Conservation (phyloP, 2,329 filamentous ascomycete species). For the Pseudophaeomoniella oleicola region DNA sequence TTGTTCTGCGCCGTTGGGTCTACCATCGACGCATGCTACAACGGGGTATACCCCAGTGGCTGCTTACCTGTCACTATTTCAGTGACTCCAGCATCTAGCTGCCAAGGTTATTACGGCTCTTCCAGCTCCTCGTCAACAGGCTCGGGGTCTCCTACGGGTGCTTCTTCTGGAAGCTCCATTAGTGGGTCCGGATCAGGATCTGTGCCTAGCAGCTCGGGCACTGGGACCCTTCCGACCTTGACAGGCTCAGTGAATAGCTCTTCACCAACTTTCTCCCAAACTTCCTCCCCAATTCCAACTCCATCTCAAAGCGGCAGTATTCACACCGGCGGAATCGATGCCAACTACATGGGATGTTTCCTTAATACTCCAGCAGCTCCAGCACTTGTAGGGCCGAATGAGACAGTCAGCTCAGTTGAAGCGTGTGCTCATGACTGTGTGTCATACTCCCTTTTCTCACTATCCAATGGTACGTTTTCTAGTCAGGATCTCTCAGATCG, state of each 20-base stretch:
- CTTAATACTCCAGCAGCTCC: background rate
- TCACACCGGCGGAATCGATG: background rate
- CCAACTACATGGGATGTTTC: background rate
- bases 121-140: background rate
- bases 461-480: background rate
- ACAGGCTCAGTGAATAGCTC: background rate
- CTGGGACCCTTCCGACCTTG: background rate
- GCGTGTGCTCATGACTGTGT: background rate
- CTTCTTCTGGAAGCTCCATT: no score
- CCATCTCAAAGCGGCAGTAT: background rate
- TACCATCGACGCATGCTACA: slow-evolving; percentile 5
- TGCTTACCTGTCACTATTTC: slow-evolving; percentile 4
- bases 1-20: slow-evolving; percentile 7
- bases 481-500: no score
- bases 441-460: background rate
- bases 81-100: slow-evolving; percentile 3
- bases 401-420: background rate
- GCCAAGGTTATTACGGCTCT: background rate
- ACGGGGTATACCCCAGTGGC: slow-evolving; percentile 5
- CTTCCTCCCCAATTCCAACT: background rate
- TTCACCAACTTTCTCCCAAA: background rate
- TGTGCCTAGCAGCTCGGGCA: background rate
- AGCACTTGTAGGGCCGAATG: background rate
- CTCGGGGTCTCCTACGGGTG: background rate
- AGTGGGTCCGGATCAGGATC: background rate